Evolutionary conservation across 352 stramenopile species (phyloP).

Genomic region (Pythium volutum): DNA sequence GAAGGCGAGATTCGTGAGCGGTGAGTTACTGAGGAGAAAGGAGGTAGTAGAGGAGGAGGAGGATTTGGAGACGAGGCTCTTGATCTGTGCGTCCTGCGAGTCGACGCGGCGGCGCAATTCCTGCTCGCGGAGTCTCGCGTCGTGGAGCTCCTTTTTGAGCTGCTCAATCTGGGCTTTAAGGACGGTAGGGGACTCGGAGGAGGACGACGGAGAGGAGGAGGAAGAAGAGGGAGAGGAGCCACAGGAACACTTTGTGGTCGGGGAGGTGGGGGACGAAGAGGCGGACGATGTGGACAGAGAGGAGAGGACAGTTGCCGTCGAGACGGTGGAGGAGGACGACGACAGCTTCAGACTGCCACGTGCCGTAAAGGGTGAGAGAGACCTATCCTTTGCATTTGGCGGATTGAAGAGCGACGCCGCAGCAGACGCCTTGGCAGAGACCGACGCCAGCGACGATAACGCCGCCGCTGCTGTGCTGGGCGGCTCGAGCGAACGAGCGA

Average conservation of each 20-base stretch:
- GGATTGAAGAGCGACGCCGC: conserved; percentile 23
- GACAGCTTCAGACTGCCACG: background rate
- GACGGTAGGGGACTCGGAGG: conserved; percentile 2
- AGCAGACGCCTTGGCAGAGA: conserved; percentile 11
- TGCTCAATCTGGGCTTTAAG: conserved; percentile 22
- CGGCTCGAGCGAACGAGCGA: conserved; percentile 14
- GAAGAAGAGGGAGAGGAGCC: background rate
- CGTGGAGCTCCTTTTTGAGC: conserved; percentile 26
- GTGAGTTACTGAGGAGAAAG: conserved; percentile 24
- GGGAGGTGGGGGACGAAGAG: background rate
- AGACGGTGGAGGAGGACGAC: background rate
- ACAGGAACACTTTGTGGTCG: conserved; percentile 2
- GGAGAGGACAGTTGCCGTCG: background rate
- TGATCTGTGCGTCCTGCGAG: conserved; percentile 26
- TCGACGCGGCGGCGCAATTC: conserved; percentile 28
- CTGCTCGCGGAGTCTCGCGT: conserved; percentile 22
- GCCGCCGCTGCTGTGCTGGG: background rate
- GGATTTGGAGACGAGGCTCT: conserved; percentile 15
- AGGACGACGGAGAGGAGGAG: background rate
- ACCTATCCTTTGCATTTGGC: conserved; percentile 25
- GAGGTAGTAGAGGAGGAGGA: conserved; percentile 3
- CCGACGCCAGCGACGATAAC: conserved; percentile 9
- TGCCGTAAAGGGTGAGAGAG: conserved; percentile 8
- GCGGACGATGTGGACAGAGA: background rate
- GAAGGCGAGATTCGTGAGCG: conserved; percentile 25